phyloP scores from a whole-genome alignment of 352 stramenopile species.

The Pythium sp. region DNA sequence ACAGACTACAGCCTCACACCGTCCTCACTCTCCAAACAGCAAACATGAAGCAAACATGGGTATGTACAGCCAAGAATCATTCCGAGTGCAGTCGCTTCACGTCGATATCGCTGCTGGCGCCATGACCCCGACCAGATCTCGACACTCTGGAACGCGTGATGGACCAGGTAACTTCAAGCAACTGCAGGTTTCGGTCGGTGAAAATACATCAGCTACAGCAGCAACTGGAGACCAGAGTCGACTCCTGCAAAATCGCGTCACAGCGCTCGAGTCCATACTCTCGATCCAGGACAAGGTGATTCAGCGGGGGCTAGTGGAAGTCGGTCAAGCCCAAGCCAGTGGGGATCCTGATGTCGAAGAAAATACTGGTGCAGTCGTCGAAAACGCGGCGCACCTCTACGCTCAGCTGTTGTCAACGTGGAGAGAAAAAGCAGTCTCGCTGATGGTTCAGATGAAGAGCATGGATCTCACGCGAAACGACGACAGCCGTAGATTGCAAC shows the following conservation, averaged over 20 bases:
- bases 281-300: conserved; percentile 58
- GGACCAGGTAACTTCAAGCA: background rate
- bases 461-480: conserved; percentile 27
- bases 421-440: conserved; percentile 52
- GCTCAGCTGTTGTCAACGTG: conserved; percentile 37
- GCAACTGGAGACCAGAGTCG: conserved; percentile 2
- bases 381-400: conserved; percentile 28
- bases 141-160: background rate
- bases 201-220: background rate
- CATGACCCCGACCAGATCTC: conserved; percentile 5
- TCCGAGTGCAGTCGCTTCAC: background rate
- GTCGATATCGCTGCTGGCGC: conserved; percentile 10
- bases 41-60: background rate
- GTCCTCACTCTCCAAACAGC: background rate
- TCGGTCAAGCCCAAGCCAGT: conserved; percentile 18
- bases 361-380: conserved; percentile 8
- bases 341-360: conserved; percentile 11
- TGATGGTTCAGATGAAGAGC: conserved; percentile 57
- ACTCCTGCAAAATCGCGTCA: conserved; percentile 45
- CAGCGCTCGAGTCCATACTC: conserved; percentile 55
- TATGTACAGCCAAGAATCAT: background rate
- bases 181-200: background rate
- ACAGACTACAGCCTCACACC: background rate
- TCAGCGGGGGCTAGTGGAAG: conserved; percentile 26
- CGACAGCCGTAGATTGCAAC: conserved; percentile 9